Base-by-base conservation (phyloP, 768 basidiomycete species). In the Hypholoma sublateritium region DNA sequence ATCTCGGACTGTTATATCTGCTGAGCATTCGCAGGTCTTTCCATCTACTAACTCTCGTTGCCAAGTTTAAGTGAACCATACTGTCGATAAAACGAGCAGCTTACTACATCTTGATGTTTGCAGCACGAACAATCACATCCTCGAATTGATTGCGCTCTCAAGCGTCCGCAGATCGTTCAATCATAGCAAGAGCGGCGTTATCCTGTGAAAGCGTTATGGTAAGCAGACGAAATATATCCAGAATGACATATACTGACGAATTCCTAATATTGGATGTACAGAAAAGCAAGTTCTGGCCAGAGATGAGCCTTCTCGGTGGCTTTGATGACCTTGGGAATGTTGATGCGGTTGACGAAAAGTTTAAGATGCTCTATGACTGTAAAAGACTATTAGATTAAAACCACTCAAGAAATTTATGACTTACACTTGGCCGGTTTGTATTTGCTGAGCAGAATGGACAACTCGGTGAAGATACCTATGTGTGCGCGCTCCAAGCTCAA, bases 91-190 rank as follows among this genome's bases (percentile, higher is more conserved):
- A n/a, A n/a, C n/a, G n/a, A n/a, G n/a, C n/a, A n/a, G n/a, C n/a
- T n/a, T n/a, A n/a, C n/a, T 71, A 91, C 91, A 99, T 98, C 76
- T 99, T 97, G 59, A 98, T 85, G 67, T 99, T 99, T 47, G 97
- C 96, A 19, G 91, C 95, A 58, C 95, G 91, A 67, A 98, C 92
- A 54, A 97, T 83, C 56, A 97, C 88, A 64, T 98, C 97, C 81
- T 98, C 98, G 87, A 99, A 99, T 72, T 98, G 96, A 67, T 93
- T 95, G 77, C 98, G 97, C 56, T 99, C 97, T 95, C 95, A 99
- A 49, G 95, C 94, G 72, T 97, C 94, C n/a, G 93, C 84, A 1
- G 97, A 92, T 17, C 95, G 89, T 71, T 99, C 97, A 70, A 98
- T 98, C 95, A 98, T 99, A 4, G 95, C 93, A 62, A 98, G 79